Evolutionary conservation across 2,329 filamentous ascomycete genomes (phyloP).

Genomic region (Colletotrichum sp.): DNA sequence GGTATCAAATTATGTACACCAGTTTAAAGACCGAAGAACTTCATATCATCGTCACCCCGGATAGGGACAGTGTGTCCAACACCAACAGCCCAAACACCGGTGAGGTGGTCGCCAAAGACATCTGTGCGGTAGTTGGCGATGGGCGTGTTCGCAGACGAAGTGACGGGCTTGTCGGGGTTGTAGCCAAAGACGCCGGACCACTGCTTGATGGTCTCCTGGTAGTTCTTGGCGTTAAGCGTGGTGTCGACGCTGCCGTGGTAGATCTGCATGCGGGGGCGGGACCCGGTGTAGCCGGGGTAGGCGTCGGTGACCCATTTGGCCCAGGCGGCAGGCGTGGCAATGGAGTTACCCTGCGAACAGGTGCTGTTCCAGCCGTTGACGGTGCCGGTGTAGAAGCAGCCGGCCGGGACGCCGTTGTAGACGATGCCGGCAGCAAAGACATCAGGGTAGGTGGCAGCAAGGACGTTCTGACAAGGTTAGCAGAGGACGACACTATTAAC

Average conservation of each 20-base stretch:
- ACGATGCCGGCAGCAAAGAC: slow-evolving; percentile 56
- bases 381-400: slow-evolving; percentile 54
- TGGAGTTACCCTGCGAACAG: slow-evolving; percentile 56
- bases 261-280: slow-evolving; percentile 62
- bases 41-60: slow-evolving; percentile 18
- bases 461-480: slow-evolving; percentile 37
- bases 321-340: slow-evolving; percentile 45
- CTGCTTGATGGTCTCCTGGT: slow-evolving; percentile 62
- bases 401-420: slow-evolving; percentile 59
- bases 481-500: neutral
- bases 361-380: slow-evolving; percentile 58
- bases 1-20: neutral
- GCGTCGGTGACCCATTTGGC: slow-evolving; percentile 46
- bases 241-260: slow-evolving; percentile 61
- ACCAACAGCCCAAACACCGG: slow-evolving; percentile 28
- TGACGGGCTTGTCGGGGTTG: slow-evolving; percentile 31
- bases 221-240: slow-evolving; percentile 57
- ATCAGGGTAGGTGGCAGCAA: slow-evolving; percentile 60
- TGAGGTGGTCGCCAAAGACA: slow-evolving; percentile 39
- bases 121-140: slow-evolving; percentile 42
- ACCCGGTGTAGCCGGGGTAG: slow-evolving; percentile 54
- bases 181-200: slow-evolving; percentile 58
- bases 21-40: slow-evolving; percentile 12
- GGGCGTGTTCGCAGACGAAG: slow-evolving; percentile 36
- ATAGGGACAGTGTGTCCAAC: slow-evolving; percentile 27